Conservation (phyloP, 2,329 filamentous ascomycete genomes). For the Colletotrichum australisinense region DNA sequence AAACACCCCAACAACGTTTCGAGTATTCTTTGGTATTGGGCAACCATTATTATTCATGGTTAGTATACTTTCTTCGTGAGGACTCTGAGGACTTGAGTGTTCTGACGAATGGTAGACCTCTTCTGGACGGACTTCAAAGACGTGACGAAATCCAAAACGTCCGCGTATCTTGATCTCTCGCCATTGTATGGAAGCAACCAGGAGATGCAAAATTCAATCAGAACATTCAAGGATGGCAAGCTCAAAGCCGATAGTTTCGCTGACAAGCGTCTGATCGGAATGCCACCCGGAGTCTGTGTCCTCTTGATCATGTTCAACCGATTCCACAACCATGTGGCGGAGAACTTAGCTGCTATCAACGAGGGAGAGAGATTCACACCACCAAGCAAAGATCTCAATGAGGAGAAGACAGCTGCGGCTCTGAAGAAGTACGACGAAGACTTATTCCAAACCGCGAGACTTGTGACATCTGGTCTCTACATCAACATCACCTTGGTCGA, state of each 20-base stretch:
- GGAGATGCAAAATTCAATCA: slow-evolving; percentile 72
- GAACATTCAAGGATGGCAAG: slow-evolving; percentile 77
- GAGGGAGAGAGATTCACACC: slow-evolving; percentile 82
- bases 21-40: slow-evolving; percentile 65
- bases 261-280: slow-evolving; percentile 75
- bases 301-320: slow-evolving; percentile 82
- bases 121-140: slow-evolving; percentile 77
- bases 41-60: slow-evolving; percentile 78
- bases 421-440: slow-evolving; percentile 82
- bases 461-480: slow-evolving; percentile 81
- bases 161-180: slow-evolving; percentile 77
- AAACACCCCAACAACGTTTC: slow-evolving; percentile 79
- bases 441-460: slow-evolving; percentile 80
- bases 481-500: slow-evolving; percentile 83
- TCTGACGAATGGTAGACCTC: slow-evolving; percentile 58
- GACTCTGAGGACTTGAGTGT: not conserved
- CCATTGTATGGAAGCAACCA: slow-evolving; percentile 79
- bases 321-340: slow-evolving; percentile 89
- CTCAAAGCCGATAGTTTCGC: slow-evolving; percentile 80
- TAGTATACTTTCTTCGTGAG: slow-evolving; percentile 31
- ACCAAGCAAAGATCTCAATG: slow-evolving; percentile 61
- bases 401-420: slow-evolving; percentile 60
- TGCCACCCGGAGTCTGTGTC: slow-evolving; percentile 78
- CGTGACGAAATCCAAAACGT: slow-evolving; percentile 72
- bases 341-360: slow-evolving; percentile 86